These are phyloP conservation scores for Phlebopus sp. DNA, from an alignment of 1,284 basidiomycete species.

Conservation along the genomic window DNA sequence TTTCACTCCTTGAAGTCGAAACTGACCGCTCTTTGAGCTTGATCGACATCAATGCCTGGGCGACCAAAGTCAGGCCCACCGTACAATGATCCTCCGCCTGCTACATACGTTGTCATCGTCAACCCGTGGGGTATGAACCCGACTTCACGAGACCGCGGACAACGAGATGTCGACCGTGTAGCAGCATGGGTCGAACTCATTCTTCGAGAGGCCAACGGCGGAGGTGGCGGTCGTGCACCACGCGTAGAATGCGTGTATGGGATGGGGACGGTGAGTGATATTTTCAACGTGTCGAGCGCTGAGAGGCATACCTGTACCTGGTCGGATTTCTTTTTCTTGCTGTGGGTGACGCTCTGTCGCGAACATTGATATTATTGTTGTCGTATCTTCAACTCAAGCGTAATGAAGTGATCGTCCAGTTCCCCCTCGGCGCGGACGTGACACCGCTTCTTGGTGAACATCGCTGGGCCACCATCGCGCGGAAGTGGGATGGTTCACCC, in stretches of 20 bases:
- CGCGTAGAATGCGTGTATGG: conserved; percentile 26
- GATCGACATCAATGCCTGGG: no score
- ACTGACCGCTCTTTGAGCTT: neutral
- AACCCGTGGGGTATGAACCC: conserved; percentile 23
- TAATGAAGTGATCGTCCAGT: conserved; percentile 30
- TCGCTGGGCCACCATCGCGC: conserved; percentile 17
- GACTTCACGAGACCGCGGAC: conserved; percentile 8
- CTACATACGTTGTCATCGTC: conserved; percentile 24
- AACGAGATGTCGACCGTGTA: conserved; percentile 20
- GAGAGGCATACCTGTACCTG: no score
- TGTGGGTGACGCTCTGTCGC: neutral
- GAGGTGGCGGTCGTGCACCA: conserved; percentile 9
- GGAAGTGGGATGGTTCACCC: conserved; percentile 1
- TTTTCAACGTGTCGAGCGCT: no score
- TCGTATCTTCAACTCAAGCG: conserved; percentile 23
- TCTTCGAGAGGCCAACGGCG: conserved; percentile 19
- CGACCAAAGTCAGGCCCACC: conserved; percentile 27
- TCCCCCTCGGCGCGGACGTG: conserved; percentile 22
- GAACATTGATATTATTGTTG: neutral
- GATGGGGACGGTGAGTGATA: conserved; percentile 29
- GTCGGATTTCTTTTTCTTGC: neutral
- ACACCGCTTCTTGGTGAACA: conserved; percentile 30
- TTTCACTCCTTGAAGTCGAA: no score
- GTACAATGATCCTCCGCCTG: conserved; percentile 21
- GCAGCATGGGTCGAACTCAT: conserved; percentile 25